Conservation (phyloP, 371 early-diverging fungal species). For the Choanephora cucurbitarum region DNA sequence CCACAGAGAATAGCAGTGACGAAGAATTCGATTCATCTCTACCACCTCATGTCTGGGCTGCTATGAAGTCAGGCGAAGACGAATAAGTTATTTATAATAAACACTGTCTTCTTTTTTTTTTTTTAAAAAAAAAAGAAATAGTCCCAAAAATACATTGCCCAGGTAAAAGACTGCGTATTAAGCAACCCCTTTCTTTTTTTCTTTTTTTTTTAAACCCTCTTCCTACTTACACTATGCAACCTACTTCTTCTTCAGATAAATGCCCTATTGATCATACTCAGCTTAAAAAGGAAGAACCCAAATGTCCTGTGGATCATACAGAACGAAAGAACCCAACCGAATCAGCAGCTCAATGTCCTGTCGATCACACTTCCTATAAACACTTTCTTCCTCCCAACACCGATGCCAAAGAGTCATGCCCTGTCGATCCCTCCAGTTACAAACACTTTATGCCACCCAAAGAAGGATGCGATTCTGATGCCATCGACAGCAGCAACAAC, state of each 20-base stretch:
- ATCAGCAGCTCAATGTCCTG: constrained; percentile 35
- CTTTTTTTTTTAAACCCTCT: neutral
- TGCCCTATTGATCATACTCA: constrained; percentile 38
- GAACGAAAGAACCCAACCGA: neutral
- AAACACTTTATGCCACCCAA: constrained; percentile 51
- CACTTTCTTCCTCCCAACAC: constrained; percentile 21
- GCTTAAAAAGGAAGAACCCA: constrained; percentile 10
- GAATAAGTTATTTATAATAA: too few species aligned
- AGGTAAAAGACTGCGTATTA: constrained; percentile 3
- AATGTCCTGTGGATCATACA: constrained; percentile 21
- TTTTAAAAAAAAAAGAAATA: too few species aligned
- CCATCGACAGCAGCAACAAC: constrained; percentile 68
- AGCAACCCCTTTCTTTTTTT: neutral
- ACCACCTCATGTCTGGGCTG: constrained; percentile 27
- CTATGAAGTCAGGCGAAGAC: constrained; percentile 5
- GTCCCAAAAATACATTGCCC: too few species aligned
- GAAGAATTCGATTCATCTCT: constrained; percentile 19
- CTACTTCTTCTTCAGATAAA: constrained; percentile 10
- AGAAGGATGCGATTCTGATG: constrained; percentile 53
- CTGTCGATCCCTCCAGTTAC: constrained; percentile 58
- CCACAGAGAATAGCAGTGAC: constrained; percentile 13
- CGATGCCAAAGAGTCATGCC: constrained; percentile 38
- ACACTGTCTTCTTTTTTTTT: too few species aligned
- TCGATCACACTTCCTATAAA: constrained; percentile 22
- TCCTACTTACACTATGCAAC: neutral